phyloP scores from a whole-genome alignment of 2,329 filamentous ascomycete species.

The Fusarium anthophilum region DNA sequence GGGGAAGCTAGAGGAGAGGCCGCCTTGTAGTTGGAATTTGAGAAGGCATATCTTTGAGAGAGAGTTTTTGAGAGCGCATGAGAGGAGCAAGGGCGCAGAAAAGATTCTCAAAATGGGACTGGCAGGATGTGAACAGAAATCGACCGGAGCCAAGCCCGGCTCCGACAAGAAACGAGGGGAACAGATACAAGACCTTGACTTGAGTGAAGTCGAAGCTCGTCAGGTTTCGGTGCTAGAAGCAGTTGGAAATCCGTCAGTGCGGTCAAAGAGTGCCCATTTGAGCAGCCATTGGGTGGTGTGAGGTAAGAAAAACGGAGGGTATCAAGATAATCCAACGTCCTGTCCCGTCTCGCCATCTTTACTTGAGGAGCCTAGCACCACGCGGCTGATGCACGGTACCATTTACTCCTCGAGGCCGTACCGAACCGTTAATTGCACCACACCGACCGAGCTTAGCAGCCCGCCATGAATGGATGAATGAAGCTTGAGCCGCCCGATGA shows the following conservation, averaged over 20 bases:
- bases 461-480: constrained; percentile 1
- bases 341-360: constrained; percentile 21
- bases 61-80: constrained; percentile 39
- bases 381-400: constrained; percentile 27
- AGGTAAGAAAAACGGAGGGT: constrained; percentile 37
- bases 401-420: constrained; percentile 6
- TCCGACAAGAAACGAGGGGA: constrained; percentile 43
- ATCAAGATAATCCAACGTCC: constrained; percentile 34
- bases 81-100: constrained; percentile 41
- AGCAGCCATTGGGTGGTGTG: constrained; percentile 27
- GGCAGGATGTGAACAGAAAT: constrained; percentile 44
- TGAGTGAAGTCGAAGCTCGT: constrained; percentile 33
- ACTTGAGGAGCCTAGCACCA: constrained; percentile 33
- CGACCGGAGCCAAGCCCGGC: constrained; percentile 44
- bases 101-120: constrained; percentile 44
- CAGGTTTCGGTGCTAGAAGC: constrained; percentile 31
- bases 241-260: constrained; percentile 34
- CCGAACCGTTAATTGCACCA: constrained; percentile 22
- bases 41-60: constrained; percentile 36
- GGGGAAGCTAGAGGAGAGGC: constrained; percentile 31
- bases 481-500: constrained; percentile 8
- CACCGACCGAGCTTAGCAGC: constrained; percentile 26
- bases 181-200: constrained; percentile 35
- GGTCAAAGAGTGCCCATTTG: constrained; percentile 19
- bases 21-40: constrained; percentile 32